Evolutionary conservation across 2,329 filamentous ascomycete genomes (phyloP).

Genomic region (Fusarium verticillioides): DNA sequence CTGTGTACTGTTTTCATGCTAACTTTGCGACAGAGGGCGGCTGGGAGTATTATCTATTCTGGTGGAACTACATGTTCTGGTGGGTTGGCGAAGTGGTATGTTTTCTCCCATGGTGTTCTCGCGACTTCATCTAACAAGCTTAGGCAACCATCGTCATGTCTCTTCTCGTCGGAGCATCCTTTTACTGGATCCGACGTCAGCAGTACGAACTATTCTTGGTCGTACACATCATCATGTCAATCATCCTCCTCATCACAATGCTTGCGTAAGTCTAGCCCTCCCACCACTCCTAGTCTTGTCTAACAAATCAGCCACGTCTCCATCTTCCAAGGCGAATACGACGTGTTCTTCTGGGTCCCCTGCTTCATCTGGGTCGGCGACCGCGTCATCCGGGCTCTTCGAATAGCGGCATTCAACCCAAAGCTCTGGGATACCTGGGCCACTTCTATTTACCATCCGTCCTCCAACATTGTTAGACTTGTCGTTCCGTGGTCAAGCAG

Average conservation of each 20-base stretch:
- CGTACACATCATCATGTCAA: slow-evolving; percentile 62
- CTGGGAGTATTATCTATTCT: slow-evolving; percentile 50
- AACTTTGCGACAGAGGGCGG: slow-evolving; percentile 49
- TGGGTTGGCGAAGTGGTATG: slow-evolving; percentile 60
- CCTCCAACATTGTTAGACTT: slow-evolving; percentile 57
- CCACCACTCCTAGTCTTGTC: rapidly evolving
- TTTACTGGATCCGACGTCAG: slow-evolving; percentile 62
- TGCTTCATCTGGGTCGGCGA: slow-evolving; percentile 62
- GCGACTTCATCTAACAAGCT: rapidly evolving
- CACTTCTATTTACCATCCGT: slow-evolving; percentile 49
- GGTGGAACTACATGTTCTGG: slow-evolving; percentile 60
- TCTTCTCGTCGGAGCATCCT: slow-evolving; percentile 57
- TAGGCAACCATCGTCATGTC: slow-evolving; percentile 60
- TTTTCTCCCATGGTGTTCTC: rapidly evolving
- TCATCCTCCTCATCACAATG: slow-evolving; percentile 62
- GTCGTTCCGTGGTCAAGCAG: slow-evolving; percentile 50
- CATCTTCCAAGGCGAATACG: slow-evolving; percentile 62
- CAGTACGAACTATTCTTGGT: slow-evolving; percentile 64
- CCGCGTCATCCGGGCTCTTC: slow-evolving; percentile 56
- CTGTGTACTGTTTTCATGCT: neutral
- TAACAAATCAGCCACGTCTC: slow-evolving; percentile 56
- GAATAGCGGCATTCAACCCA: slow-evolving; percentile 55
- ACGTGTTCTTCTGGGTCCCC: slow-evolving; percentile 62
- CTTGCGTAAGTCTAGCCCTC: slow-evolving; percentile 55
- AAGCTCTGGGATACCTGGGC: slow-evolving; percentile 52